Evolutionary conservation across 2,329 filamentous ascomycete genomes (phyloP).

Genomic region (Exophiala sideris): DNA sequence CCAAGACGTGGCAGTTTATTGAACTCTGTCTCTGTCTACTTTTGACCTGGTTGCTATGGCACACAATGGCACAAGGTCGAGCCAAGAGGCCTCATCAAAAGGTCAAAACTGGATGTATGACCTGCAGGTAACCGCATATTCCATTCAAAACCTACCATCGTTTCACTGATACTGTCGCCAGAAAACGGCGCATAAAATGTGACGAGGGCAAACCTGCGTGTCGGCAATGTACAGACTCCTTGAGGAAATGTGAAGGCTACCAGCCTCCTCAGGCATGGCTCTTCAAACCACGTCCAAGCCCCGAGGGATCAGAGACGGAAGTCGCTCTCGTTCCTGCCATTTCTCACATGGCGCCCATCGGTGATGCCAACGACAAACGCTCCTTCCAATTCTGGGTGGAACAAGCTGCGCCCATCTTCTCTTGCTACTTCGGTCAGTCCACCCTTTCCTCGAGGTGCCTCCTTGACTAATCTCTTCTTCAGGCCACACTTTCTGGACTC

Average conservation of each 20-base stretch:
- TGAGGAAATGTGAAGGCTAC: constrained; percentile 24
- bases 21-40: not conserved
- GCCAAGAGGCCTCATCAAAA: constrained; percentile 24
- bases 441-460: not conserved
- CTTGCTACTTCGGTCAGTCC: constrained; percentile 20
- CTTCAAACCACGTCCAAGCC: constrained; percentile 18
- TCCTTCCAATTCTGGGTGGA: constrained; percentile 21
- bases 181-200: constrained; percentile 26
- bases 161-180: not conserved
- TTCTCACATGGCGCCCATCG: constrained; percentile 12
- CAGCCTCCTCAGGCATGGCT: constrained; percentile 24
- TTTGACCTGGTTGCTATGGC: constrained; percentile 4
- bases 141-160: not conserved
- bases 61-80: constrained; percentile 20
- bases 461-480: constrained; percentile 2
- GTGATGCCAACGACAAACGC: constrained; percentile 11
- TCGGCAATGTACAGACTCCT: constrained; percentile 22
- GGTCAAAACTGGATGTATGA: constrained; percentile 25
- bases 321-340: constrained; percentile 8
- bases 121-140: constrained; percentile 18
- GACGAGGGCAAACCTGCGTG: constrained; percentile 22
- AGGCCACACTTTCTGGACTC: constrained; percentile 21
- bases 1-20: not conserved
- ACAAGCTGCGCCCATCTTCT: constrained; percentile 19
- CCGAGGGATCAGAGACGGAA: not conserved